phyloP scores from a whole-genome alignment of 192 early-diverging fungal species.

The Physocladia obscura region DNA sequence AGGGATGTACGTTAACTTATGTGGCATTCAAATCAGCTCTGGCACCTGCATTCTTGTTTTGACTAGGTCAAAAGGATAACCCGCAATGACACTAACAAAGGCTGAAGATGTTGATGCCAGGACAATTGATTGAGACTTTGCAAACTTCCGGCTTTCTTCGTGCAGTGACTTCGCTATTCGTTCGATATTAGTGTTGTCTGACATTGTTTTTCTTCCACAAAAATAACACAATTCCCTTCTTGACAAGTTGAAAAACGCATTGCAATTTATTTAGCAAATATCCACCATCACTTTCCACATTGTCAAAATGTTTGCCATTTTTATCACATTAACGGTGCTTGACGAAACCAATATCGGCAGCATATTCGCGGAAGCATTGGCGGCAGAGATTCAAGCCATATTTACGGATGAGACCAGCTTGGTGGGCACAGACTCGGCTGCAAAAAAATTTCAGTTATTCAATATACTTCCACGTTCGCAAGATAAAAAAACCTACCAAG shows the following conservation, averaged over 20 bases:
- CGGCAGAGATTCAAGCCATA: slow-evolving; percentile 98
- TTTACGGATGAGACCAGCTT: slow-evolving; percentile 99
- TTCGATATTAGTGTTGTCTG: no score
- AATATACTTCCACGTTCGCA: neutral
- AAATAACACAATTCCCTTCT: no score
- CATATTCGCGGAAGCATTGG: slow-evolving; percentile 99
- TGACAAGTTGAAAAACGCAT: no score
- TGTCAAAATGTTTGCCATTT: no score
- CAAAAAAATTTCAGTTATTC: neutral
- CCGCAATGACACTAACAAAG: slow-evolving; percentile 11
- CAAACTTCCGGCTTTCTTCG: neutral
- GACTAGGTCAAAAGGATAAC: slow-evolving; percentile 77
- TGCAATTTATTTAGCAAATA: no score
- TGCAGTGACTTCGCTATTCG: no score
- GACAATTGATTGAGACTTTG: neutral
- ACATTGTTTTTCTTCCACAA: no score
- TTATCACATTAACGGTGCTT: slow-evolving; percentile 67
- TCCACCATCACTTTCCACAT: no score
- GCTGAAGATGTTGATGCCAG: slow-evolving; percentile 20
- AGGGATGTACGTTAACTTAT: no score
- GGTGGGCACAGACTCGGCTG: slow-evolving; percentile 98
- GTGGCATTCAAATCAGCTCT: no score
- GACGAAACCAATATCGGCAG: slow-evolving; percentile 96
- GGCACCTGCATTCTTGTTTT: slow-evolving; percentile 99
- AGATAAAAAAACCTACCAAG: slow-evolving; percentile 66